Base-by-base conservation (phyloP, 805 yeast species). In the Cyberlindnera xylosilytica region DNA sequence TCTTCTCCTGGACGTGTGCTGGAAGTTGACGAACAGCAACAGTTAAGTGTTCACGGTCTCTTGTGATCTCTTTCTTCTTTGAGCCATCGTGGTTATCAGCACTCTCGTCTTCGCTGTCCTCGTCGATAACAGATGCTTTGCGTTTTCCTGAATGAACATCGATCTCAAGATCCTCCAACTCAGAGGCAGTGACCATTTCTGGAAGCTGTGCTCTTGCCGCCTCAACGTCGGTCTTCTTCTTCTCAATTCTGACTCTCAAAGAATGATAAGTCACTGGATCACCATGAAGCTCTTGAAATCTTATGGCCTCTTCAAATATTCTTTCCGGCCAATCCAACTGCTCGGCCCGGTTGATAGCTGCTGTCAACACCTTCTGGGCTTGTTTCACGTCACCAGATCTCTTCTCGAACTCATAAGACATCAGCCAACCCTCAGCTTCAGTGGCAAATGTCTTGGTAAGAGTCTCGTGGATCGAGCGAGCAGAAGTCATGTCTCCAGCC, bases 41-140 rank as follows among this genome's bases (percentile, higher is more conserved):
- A 0, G 85, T 70, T 13, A 70, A 65, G 20, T 73, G 63, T 59
- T 87, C 95, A 53, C 95, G 61, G 41, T 78, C 75, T 50, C 87
- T 65, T 9, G 53, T 33, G 17, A 12, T 3, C 15, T 33, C 43
- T 30, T 27, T 39, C 10, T 41, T 28, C 29, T 22, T 35, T 33
- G 8, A 20, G 8, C n/a, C n/a, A n/a, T n/a, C n/a, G n/a, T n/a
- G n/a, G 7, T 24, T 3, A 6, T 29, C 27, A 3, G 17, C 17
- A 6, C 19, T 38, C 5, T 11, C 2, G 13, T 38, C 42, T 4
- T 38, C 28, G 20, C 20, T 20, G 9, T 26, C 34, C 15, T 22
- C 24, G 24, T 22, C 24, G 7, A 8, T 10, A 22, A 8, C 24
- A 22, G n/a, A n/a, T n/a, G n/a, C n/a, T n/a, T n/a, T n/a, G n/a